Percentiles rank a stretch among this genome's conserved stretches.
phyloP scores from a whole-genome alignment of 345 rosid species.

The Citrus medica region DNA sequence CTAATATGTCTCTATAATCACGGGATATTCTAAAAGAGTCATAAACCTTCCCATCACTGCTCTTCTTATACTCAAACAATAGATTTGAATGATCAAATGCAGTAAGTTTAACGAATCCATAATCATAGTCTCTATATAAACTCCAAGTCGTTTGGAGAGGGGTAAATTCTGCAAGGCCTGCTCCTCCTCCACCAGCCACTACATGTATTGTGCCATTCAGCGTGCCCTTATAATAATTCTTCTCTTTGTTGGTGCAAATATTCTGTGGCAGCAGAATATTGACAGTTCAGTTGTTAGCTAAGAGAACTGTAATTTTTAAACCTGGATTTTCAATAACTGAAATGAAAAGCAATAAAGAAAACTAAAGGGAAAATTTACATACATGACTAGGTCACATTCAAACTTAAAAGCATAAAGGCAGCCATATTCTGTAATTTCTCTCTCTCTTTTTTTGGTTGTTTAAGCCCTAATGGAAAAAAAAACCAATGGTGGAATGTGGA shows the following conservation, averaged over 20 bases:
- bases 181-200: slow-evolving; percentile 79
- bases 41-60: slow-evolving; percentile 63
- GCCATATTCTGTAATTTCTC: not conserved
- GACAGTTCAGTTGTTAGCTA: not conserved
- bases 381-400: not conserved
- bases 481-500: not conserved
- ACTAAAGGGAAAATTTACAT: not conserved
- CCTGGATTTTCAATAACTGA: not conserved
- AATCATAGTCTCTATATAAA: slow-evolving; percentile 45
- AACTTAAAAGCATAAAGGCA: not conserved
- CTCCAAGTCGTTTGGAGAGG: slow-evolving; percentile 51
- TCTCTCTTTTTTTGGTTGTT: not conserved
- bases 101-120: slow-evolving; percentile 51
- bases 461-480: not conserved
- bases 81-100: slow-evolving; percentile 55
- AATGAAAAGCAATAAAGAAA: not conserved
- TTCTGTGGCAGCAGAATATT: slow-evolving; percentile 34
- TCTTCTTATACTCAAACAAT: slow-evolving; percentile 65
- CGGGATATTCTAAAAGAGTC: slow-evolving; percentile 57
- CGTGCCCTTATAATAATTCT: slow-evolving; percentile 38
- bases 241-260: slow-evolving; percentile 53
- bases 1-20: slow-evolving; percentile 49
- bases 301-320: not conserved
- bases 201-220: slow-evolving; percentile 66
- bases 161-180: slow-evolving; percentile 48